Evolutionary conservation across 2,329 filamentous ascomycete species (phyloP).

Genomic region (Botrytis fragariae): DNA sequence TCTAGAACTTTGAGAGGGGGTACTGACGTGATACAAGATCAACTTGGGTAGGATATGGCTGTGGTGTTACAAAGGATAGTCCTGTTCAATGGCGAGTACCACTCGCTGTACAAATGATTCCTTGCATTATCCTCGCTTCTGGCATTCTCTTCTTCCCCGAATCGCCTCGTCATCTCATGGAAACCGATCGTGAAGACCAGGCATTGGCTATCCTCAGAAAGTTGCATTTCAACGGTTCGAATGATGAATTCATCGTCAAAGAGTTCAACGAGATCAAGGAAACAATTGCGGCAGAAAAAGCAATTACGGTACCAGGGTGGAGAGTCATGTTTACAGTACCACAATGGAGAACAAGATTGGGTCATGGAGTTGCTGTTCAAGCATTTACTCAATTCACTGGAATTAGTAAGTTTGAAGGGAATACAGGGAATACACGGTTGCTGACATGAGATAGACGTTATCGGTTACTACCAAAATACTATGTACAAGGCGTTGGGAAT

Average conservation of each 20-base stretch:
- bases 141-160: conserved; percentile 74
- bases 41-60: conserved; percentile 59
- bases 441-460: conserved; percentile 46
- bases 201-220: conserved; percentile 65
- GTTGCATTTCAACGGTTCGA: conserved; percentile 65
- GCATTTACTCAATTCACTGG: conserved; percentile 65
- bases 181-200: conserved; percentile 62
- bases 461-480: conserved; percentile 60
- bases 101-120: conserved; percentile 59
- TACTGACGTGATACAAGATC: conserved; percentile 41
- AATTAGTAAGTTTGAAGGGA: conserved; percentile 41
- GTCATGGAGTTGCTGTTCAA: conserved; percentile 61
- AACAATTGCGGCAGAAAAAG: conserved; percentile 59
- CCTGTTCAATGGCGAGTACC: conserved; percentile 34
- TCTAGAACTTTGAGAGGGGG: background rate
- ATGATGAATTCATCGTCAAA: conserved; percentile 56
- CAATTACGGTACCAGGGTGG: conserved; percentile 53
- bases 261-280: conserved; percentile 60
- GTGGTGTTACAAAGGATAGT: conserved; percentile 22
- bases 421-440: fast-evolving
- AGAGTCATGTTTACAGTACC: conserved; percentile 56
- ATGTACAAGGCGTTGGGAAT: conserved; percentile 59
- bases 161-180: conserved; percentile 70
- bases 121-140: conserved; percentile 57
- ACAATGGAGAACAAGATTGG: conserved; percentile 58